Evolutionary conservation across 495 filamentous ascomycete genomes (phyloP), one percentile per base, ranked within the genome.

Genomic region (Penicillium antarcticum): DNA sequence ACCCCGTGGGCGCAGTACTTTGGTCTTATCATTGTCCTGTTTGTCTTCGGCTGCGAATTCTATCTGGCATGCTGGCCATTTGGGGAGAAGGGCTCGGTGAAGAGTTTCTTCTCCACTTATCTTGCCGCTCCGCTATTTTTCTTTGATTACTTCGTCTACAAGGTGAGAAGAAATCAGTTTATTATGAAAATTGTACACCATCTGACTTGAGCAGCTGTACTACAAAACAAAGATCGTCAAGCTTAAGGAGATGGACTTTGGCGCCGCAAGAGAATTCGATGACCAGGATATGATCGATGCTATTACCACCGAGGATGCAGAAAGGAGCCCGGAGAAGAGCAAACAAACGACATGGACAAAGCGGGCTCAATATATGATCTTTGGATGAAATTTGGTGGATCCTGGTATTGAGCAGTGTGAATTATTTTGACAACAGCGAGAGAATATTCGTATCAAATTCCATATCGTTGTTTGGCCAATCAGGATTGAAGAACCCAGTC

Each of bases 1-100:
- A 84, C 83, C 36, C 83, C 84, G 1, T 85, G 67, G 58, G 82
- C 78, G 12, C 75, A 81, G 10, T 86, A 80, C 52, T 75, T 82
- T 45, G 77, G 77, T 4, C 64, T 87, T 5, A 54, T 54, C 0
- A 72, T 83, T n/a, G 84, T 84, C 41, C 49, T 80, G 1, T 86
- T 86, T 54, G 62, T 86, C 23, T 75, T 83, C 4, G 68, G 86
- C 2, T 77, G 85, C 39, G 80, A 86, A 63, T 82, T 81, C 33
- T 77, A 77, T 37, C 61, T 74, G 4, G 61, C 72, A 4, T 76
- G 73, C 40, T 65, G 71, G 41, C 64, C 64, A 12, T 67, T 67
- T 34, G 61, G 56, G 2, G 64, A 62, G 35, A 57, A 64, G 31
- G 64, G 61, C 5, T 60, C 56, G 1, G 58, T 52, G 5, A 67